These are phyloP conservation scores for Cokeromyces recurvatus DNA, from an alignment of 371 early-diverging fungal species.

Conservation along the genomic window DNA sequence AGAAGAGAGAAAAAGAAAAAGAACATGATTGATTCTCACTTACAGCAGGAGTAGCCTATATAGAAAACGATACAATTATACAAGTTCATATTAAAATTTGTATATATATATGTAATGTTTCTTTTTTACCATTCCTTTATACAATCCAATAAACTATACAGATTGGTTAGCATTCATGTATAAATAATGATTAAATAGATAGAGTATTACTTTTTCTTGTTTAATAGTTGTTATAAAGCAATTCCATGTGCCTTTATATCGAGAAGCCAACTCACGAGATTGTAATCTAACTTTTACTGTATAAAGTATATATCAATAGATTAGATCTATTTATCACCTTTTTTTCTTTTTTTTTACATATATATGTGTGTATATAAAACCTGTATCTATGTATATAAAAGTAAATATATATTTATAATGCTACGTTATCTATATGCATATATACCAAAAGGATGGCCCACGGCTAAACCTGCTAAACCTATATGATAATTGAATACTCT, in stretches of 20 bases:
- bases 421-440: not conserved
- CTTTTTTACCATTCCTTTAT: constrained; percentile 63
- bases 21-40: constrained; percentile 15
- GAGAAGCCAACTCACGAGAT: constrained; percentile 45
- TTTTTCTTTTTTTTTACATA: no score
- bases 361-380: no score
- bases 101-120: no score
- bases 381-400: no score
- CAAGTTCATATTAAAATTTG: not conserved
- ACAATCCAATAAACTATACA: constrained; percentile 50
- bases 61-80: not conserved
- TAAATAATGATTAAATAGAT: no score
- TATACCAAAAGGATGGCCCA: constrained; percentile 67
- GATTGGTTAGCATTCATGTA: no score
- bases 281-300: constrained; percentile 59
- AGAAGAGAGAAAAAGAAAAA: constrained; percentile 3
- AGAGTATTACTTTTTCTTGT: constrained; percentile 53
- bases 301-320: not conserved
- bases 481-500: no score
- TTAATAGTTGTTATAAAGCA: constrained; percentile 54
- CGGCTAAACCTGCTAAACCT: constrained; percentile 61
- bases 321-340: no score
- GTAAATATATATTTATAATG: no score
- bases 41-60: constrained; percentile 52
- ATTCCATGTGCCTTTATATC: constrained; percentile 59